phyloP scores from a whole-genome alignment of 106 monocot species.

The Dendrobium huoshanense region DNA sequence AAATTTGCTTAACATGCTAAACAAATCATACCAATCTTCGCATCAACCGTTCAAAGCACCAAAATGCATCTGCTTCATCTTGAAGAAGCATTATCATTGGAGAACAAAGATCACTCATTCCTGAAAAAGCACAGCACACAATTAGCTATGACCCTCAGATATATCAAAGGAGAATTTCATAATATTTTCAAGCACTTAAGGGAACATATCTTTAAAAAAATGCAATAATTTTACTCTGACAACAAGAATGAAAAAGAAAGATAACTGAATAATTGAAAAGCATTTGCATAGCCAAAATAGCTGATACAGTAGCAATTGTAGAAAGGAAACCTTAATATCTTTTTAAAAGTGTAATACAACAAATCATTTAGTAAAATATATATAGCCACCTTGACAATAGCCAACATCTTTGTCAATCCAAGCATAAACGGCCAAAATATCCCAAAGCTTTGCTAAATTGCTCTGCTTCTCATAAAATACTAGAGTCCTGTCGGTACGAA shows the following conservation, averaged over 20 bases:
- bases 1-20: slow-evolving; percentile 1
- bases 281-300: neutral
- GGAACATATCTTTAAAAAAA: neutral
- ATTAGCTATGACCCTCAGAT: neutral
- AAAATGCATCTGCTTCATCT: slow-evolving; percentile 92
- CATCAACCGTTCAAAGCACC: slow-evolving; percentile 94
- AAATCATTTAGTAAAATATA: neutral
- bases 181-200: neutral
- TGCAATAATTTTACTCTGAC: slow-evolving; percentile 4
- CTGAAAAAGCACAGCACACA: slow-evolving; percentile 19
- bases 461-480: slow-evolving; percentile 63
- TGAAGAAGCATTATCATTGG: slow-evolving; percentile 86
- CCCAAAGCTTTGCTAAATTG: slow-evolving; percentile 68
- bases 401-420: slow-evolving; percentile 78
- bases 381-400: slow-evolving; percentile 55
- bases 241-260: neutral
- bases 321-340: too few relatives aligned
- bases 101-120: slow-evolving; percentile 96
- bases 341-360: neutral
- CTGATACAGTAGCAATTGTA: too few relatives aligned
- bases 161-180: neutral
- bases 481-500: slow-evolving; percentile 52
- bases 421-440: slow-evolving; percentile 63
- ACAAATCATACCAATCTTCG: slow-evolving; percentile 61
- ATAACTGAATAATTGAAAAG: neutral